Base-by-base conservation (phyloP, 805 yeast species). In the Sugiyamaella americana region DNA sequence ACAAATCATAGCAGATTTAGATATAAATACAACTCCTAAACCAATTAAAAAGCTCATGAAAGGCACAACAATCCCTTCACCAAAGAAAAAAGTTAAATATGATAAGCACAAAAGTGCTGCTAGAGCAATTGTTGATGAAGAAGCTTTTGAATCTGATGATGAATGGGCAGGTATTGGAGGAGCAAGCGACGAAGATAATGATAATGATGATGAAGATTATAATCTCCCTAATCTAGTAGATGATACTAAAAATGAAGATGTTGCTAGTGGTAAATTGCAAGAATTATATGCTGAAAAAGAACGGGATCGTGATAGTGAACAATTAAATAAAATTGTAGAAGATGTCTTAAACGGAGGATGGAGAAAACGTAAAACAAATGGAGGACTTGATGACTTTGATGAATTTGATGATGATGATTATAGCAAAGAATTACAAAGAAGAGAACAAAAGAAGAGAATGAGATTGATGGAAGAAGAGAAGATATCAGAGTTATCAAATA, bases 141-240 rank as follows among this genome's bases (percentile, higher is more conserved):
- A 58, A 39, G 61, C 61, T 22, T 53, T 50, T 18, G 61, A 58
- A 41, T 56, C 60, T 3, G 61, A 58, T 13, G 61, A 58, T 34
- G 61, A 58, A 43, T 58, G 60, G 60, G 60, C 60, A n/a, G 58
- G 58, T 2, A 36, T 55, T n/a, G 61, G 60, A n/a, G 61, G 61
- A 3, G 57, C 48, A 21, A 51, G 54, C 26, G 58, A 52, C 24
- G 32, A 26, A 8, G 58, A 55, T 5, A 54, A 52, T n/a, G 54
- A 18, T 5, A 41, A 43, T n/a, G 54, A 43, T 3, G 53, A 48
- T 6, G 53, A 49, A 18, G 50, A 46, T 17, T 49, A 51, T 26
- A 48, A 55, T 35, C 38, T 58, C 34, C 56, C 48, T 18, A 47
- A 44, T 19, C 49, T 58, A 40, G 61, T 58, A 4, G 60, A 58